A percentile compares a stretch with the other conserved stretches of the same genome.
Evolutionary conservation across 2,329 filamentous ascomycete genomes (phyloP).

Genomic region (Meredithiella fracta): DNA sequence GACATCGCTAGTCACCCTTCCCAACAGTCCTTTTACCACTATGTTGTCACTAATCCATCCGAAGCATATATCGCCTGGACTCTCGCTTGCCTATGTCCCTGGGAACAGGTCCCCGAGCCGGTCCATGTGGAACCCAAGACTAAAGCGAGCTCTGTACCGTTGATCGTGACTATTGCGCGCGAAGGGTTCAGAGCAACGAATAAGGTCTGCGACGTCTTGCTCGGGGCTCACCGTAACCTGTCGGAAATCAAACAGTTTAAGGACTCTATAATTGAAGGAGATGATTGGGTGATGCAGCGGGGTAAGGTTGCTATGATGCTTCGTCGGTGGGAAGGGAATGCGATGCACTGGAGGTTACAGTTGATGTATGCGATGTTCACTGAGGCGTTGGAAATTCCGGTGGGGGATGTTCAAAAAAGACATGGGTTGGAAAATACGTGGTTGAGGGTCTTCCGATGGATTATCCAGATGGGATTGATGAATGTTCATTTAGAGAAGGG

Average conservation of each 20-base stretch:
- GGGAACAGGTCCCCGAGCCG: slow-evolving; percentile 36
- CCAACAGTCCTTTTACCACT: slow-evolving; percentile 31
- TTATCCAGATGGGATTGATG: slow-evolving; percentile 37
- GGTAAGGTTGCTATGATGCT: slow-evolving; percentile 61
- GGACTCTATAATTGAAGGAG: slow-evolving; percentile 30
- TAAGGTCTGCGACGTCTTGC: slow-evolving; percentile 52
- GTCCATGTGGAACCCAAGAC: slow-evolving; percentile 30
- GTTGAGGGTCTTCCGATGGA: slow-evolving; percentile 28
- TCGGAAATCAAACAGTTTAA: slow-evolving; percentile 48
- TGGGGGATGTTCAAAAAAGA: slow-evolving; percentile 22
- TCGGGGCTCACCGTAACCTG: slow-evolving; percentile 45
- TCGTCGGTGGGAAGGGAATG: slow-evolving; percentile 47
- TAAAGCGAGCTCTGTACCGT: slow-evolving; percentile 27
- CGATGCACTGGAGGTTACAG: slow-evolving; percentile 53
- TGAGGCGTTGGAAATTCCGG: slow-evolving; percentile 31
- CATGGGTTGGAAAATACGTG: slow-evolving; percentile 14
- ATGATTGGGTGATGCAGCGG: slow-evolving; percentile 32
- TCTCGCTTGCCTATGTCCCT: slow-evolving; percentile 59
- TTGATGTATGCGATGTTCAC: slow-evolving; percentile 50
- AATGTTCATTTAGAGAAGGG: slow-evolving; percentile 42
- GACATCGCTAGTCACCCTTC: slow-evolving; percentile 29
- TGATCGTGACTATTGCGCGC: slow-evolving; percentile 46
- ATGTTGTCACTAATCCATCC: slow-evolving; percentile 45
- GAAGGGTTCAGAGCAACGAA: slow-evolving; percentile 71
- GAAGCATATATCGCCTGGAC: slow-evolving; percentile 62